Evolutionary conservation across 768 basidiomycete species (phyloP), one percentile per base, ranked within the genome.

Genomic region (Tephrocybe sp.): DNA sequence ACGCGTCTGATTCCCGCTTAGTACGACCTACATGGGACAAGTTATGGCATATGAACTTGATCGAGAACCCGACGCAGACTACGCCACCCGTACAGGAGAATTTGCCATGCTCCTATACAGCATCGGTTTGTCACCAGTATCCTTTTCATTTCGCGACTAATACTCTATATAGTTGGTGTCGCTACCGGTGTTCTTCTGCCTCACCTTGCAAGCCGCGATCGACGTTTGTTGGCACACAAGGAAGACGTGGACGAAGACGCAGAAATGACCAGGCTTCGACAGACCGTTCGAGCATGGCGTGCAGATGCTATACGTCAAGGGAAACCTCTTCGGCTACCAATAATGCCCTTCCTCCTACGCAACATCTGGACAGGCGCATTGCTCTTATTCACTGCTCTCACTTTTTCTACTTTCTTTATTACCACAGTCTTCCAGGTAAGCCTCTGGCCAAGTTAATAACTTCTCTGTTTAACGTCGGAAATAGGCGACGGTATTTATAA

Each of bases 321-420:
- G 33, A 79, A 80, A 62, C 84, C 86, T 4, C 71, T 96, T 40
- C 81, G 77, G 30, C 76, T 98, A 7, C 95, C 95, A 26, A 79
- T 86, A 18, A 92, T 88, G 85, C 92, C 95, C 9, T 87, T 96
- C 69, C 83, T 96, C 62, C 74, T 97, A 46, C 81, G 94, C 48
- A 94, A 97, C 61, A 92, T 97, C 57, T 97, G 95, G 95, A 91
- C 83, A 15, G 90, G 85, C 6, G 91, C 93, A 4, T 73, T 97
- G 61, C 51, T 94, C 0, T 72, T 95, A 25, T 98, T 95, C 70
- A 81, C 80, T 24, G 42, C 87, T 21, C 72, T 97, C 53, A 92
- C 89, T 51, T 77, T 88, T 61, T 87, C 85, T 33, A 95, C 94
- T 0, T 88, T 95, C 73, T 93, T 92, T 71, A 84, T 98, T 59